Base-by-base conservation (phyloP, 2,329 filamentous ascomycete genomes). In the Penicillium brevicompactum region DNA sequence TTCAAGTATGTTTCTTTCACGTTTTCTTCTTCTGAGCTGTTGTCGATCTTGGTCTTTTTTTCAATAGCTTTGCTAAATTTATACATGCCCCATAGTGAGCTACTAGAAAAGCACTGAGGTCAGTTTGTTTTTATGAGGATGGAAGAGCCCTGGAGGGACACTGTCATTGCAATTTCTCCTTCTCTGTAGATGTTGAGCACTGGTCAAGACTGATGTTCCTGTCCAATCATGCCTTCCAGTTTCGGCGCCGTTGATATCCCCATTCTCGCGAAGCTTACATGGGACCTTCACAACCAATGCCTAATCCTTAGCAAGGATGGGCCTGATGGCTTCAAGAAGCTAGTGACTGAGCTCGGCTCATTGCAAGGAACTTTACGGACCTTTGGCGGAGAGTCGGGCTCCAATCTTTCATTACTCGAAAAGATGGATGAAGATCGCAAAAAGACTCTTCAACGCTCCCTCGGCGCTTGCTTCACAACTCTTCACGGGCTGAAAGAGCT, bases 281-380 rank as follows among this genome's bases (percentile, higher is more conserved):
- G 63, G 61, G 67, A 70, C 34, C 46, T 72, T 13, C 65, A 70
- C 48, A 63, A 63, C 37, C 66, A 61, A 46, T 72, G 64, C 48
- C 59, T 65, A 34, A 42, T 61, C 13, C 55, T 69, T 18, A 58
- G 63, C 2, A 60, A 62, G 18, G 64, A 67, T 43, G 67, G 66
- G 4, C 69, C 70, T 1, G 64, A 69, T 38, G 68, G 63, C 3
- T 70, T 71, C 44, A 61, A 60, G 22, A 64, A 61, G 50, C 62
- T 72, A 10, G 60, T 68, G 2, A 64, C 59, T 21, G 66, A 67
- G 18, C 58, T 72, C 13, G 61, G 58, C 9, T 67, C 62, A 3
- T 55, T 72, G n/a, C 67, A 71, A 51, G 62, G 56, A 5, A 60
- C 57, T 4, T 57, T 71, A 13, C 53, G 61, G 24, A 53, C 53